phyloP scores from a whole-genome alignment of 768 basidiomycete genomes.

The Lanmaoa rubissima region DNA sequence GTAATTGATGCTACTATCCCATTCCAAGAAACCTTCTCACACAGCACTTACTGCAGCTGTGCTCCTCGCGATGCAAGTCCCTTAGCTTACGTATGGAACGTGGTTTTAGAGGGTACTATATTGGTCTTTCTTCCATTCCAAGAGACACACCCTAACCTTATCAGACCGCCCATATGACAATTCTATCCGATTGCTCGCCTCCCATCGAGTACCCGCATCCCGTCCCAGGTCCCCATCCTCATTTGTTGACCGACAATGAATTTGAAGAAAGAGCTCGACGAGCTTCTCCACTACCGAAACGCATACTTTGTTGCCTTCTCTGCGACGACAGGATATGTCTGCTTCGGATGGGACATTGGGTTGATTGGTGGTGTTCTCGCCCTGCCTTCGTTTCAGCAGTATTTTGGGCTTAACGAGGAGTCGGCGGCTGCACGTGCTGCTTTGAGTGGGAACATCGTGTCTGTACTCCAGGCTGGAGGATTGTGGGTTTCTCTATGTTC shows the following conservation, averaged over 20 bases:
- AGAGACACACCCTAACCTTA: background rate
- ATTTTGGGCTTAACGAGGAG: conserved; percentile 32
- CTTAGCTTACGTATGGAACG: background rate
- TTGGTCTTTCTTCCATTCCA: background rate
- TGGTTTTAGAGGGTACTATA: background rate
- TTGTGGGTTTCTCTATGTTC: conserved; percentile 27
- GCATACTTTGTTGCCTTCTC: conserved; percentile 35
- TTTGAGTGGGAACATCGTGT: conserved; percentile 38
- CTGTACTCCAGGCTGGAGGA: conserved; percentile 37
- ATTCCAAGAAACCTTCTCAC: background rate
- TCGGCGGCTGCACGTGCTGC: conserved; percentile 25
- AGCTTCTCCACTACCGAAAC: conserved; percentile 32
- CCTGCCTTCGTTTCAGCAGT: conserved; percentile 36
- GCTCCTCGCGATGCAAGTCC: too few species aligned
- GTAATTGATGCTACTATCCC: too few species aligned
- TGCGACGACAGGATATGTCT: conserved; percentile 34
- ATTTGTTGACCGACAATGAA: conserved; percentile 8
- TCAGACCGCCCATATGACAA: background rate
- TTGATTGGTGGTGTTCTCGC: conserved; percentile 37
- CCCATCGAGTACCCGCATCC: background rate
- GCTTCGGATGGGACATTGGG: conserved; percentile 39
- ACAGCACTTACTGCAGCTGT: too few species aligned
- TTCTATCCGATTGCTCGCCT: background rate
- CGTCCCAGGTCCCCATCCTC: background rate
- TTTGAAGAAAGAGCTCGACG: conserved; percentile 21